Base-by-base conservation (phyloP, 1,284 basidiomycete genomes). In the Apiotrichum gracile region DNA sequence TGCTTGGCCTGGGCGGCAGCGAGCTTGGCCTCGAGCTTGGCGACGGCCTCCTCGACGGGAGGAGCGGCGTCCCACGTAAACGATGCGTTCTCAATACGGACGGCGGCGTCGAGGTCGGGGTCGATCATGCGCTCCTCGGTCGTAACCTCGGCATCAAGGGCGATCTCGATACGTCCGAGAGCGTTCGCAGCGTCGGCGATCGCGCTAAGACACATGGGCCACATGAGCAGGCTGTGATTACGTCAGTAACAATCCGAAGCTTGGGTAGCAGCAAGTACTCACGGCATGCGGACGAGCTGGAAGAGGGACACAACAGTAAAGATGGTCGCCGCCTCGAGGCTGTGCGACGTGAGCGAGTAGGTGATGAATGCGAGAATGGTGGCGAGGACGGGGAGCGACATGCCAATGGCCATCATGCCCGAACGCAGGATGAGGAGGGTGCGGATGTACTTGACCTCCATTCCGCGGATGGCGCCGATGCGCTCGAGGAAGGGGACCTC, bases 241-340 rank as follows among this genome's bases (percentile, higher is more conserved):
- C 21, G 34, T 27, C 13, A 19, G 25, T 9, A 10, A 29, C 19
- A 25, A 19, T 25, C 9, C 39, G 4, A 5, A 41, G 24, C 13
- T 41, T 13, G 39, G 19, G 19, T 24, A n/a, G n/a, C n/a, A n/a
- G n/a, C n/a, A n/a, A n/a, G n/a, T 13, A 48, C 47, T 40, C n/a
- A 48, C 37, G 73, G 70, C 61, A 77, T 68, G 29, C 75, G 55
- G 59, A 71, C 71, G 40, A 76, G 63, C 56, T 75, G 85, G 80
- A 94, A 94, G 19, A 93, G 78, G 0, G 86, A 84, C 42, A 96
- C 77, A 16, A 87, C 87, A 29, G 91, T 80, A 71, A 94, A 94
- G 61, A 93, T 82, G 41, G 70, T 73, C 9, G 73, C 72, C 2
- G 76, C 65, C 51, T 86, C 76, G 47, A 91, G 79, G 0, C 75